Base-by-base conservation (phyloP, 805 yeast species). In the Kazachstania kunashirensis region DNA sequence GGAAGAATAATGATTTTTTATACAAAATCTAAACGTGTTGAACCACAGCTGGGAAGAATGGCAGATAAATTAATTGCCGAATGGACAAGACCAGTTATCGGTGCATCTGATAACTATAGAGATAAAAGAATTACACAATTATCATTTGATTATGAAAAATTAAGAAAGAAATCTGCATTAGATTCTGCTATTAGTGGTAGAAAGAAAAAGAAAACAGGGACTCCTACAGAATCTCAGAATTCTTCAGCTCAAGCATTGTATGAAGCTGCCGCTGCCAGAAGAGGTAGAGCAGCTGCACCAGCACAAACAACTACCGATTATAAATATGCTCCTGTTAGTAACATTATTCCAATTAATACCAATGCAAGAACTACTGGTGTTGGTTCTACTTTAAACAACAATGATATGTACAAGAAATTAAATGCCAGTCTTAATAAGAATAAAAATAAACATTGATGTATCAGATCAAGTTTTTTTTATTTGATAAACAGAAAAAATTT, bases 41-140 rank as follows among this genome's bases (percentile, higher is more conserved):
- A 94, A 60, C 81, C 85, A 24, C 67, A 73, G 30, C 72, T 92
- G 55, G 86, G 89, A 58, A 78, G 94, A 56, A 70, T 79, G 27
- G 97, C 95, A 5, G 97, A 92, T 54, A 77, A 77, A 55, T 66
- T 92, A 42, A 81, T 92, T 47, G 95, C 95, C 18, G 94, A 86
- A 58, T 92, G 99, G 99, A 89, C 96, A 7, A 75, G 98, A 62
- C 98, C 98, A 31, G 85, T 92, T 44, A 84, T 92, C 71, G 95
- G 95, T 48, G 80, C 95, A 42, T 80, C 94, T 3, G 97, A 89
- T 61, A 85, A 88, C 50, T 89, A 88, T 66, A 78, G 92, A 59
- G 96, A 89, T 61, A 78, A 84, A 62, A 68, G 75, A 43, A 79
- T 89, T 42, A 72, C 71, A 49, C 71, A 77, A 43, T 72, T 75